Conservation (phyloP, 108 stramenopile species). For the Cyclotella kingstonii region DNA sequence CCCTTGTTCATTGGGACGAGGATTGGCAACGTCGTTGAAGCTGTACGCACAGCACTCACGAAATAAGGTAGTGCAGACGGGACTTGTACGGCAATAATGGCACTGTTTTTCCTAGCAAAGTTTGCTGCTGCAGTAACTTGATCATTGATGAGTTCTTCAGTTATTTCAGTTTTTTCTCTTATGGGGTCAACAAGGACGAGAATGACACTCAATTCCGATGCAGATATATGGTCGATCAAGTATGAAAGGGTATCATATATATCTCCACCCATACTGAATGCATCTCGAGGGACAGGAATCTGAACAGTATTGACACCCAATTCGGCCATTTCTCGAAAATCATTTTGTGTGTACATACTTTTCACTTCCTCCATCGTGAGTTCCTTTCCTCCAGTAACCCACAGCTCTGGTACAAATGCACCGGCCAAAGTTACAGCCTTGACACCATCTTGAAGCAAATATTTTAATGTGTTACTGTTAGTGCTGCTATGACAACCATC, state of each 20-base stretch:
- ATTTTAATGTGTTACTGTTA: slow-evolving; percentile 7
- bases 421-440: slow-evolving; percentile 69
- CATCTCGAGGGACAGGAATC: slow-evolving; percentile 52
- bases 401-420: slow-evolving; percentile 50
- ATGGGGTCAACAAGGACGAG: slow-evolving; percentile 27
- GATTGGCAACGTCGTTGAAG: slow-evolving; percentile 24
- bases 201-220: slow-evolving; percentile 48
- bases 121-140: slow-evolving; percentile 47
- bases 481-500: slow-evolving; percentile 10
- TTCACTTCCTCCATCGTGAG: slow-evolving; percentile 45
- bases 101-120: slow-evolving; percentile 27
- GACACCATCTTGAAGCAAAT: slow-evolving; percentile 36
- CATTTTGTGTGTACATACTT: slow-evolving; percentile 46
- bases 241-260: slow-evolving; percentile 1
- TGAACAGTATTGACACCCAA: slow-evolving; percentile 72
- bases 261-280: slow-evolving; percentile 32
- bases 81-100: slow-evolving; percentile 49
- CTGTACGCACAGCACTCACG: slow-evolving; percentile 34
- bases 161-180: neutral
- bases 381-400: slow-evolving; percentile 48
- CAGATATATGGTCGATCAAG: slow-evolving; percentile 22
- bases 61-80: slow-evolving; percentile 36
- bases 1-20: slow-evolving; percentile 53
- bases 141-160: slow-evolving; percentile 21
- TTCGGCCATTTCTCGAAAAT: slow-evolving; percentile 61